Conservation (phyloP, 2,329 filamentous ascomycete species). For the Beauveria australis region DNA sequence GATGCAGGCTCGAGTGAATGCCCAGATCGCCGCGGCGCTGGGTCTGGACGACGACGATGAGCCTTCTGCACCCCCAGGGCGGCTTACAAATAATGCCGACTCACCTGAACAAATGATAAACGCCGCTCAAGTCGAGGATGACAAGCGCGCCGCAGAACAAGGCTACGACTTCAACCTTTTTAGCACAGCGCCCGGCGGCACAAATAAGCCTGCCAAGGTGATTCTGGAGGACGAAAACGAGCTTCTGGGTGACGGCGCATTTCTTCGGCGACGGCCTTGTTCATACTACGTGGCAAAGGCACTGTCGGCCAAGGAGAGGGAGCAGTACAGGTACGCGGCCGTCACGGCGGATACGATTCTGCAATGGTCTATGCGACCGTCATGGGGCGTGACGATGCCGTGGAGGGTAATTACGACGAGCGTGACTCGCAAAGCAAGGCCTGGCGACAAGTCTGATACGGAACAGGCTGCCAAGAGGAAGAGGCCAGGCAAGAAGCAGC, state of each 20-base stretch:
- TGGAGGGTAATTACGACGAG: slow-evolving; percentile 46
- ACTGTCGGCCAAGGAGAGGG: slow-evolving; percentile 27
- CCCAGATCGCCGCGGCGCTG: slow-evolving; percentile 39
- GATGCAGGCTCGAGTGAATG: slow-evolving; percentile 36
- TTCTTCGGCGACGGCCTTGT: slow-evolving; percentile 31
- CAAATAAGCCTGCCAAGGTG: slow-evolving; percentile 33
- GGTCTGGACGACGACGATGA: slow-evolving; percentile 24
- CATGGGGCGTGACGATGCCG: slow-evolving; percentile 52
- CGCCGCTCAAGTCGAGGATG: slow-evolving; percentile 15
- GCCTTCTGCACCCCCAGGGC: slow-evolving; percentile 5
- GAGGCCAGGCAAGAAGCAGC: slow-evolving; percentile 50
- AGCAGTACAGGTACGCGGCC: slow-evolving; percentile 37
- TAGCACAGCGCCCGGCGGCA: slow-evolving; percentile 29
- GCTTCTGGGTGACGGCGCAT: slow-evolving; percentile 27
- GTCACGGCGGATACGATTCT: slow-evolving; percentile 45
- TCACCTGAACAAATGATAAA: neutral
- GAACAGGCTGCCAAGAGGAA: slow-evolving; percentile 23
- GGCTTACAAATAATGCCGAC: neutral
- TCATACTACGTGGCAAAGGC: slow-evolving; percentile 41
- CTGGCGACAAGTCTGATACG: slow-evolving; percentile 8
- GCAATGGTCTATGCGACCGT: slow-evolving; percentile 31
- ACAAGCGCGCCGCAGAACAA: slow-evolving; percentile 19
- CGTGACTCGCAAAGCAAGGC: slow-evolving; percentile 22
- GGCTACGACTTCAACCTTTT: slow-evolving; percentile 48
- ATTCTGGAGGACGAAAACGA: slow-evolving; percentile 38